phyloP scores from a whole-genome alignment of 768 basidiomycete genomes.

The Mycena pura region DNA sequence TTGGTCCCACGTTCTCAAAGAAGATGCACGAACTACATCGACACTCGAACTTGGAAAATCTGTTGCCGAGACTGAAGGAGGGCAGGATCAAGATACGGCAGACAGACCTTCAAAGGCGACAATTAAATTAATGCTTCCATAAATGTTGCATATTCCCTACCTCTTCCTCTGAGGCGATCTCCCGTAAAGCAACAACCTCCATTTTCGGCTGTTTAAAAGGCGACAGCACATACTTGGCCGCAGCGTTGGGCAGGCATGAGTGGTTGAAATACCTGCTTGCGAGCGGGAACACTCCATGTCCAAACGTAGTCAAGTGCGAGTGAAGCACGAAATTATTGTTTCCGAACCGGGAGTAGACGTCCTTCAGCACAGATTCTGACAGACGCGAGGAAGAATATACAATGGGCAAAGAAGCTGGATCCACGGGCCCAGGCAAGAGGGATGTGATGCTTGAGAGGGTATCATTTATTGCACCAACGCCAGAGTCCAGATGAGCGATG shows the following conservation, averaged over 20 bases:
- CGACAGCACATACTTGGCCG: constrained; percentile 60
- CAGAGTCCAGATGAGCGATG: constrained; percentile 46
- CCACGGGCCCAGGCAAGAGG: constrained; percentile 51
- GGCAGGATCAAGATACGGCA: constrained; percentile 83
- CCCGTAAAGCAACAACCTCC: constrained; percentile 69
- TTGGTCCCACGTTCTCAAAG: constrained; percentile 43
- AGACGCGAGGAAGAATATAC: constrained; percentile 32
- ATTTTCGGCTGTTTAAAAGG: constrained; percentile 51
- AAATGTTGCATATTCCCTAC: constrained; percentile 40
- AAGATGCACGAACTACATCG: constrained; percentile 62
- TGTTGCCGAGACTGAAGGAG: constrained; percentile 64
- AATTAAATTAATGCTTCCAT: background rate
- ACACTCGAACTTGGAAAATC: constrained; percentile 67
- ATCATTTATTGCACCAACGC: constrained; percentile 28
- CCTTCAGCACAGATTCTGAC: constrained; percentile 32
- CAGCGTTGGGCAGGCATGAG: constrained; percentile 79
- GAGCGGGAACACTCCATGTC: constrained; percentile 77
- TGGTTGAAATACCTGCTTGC: constrained; percentile 87
- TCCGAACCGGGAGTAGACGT: constrained; percentile 65
- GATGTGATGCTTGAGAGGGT: constrained; percentile 46
- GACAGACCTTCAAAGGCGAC: constrained; percentile 56
- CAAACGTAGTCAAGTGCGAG: constrained; percentile 72
- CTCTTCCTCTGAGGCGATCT: constrained; percentile 68
- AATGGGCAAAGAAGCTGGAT: constrained; percentile 43
- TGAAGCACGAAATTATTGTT: constrained; percentile 87